Base-by-base conservation (phyloP, 306 rosid genomes). In the Medicago arabica region DNA sequence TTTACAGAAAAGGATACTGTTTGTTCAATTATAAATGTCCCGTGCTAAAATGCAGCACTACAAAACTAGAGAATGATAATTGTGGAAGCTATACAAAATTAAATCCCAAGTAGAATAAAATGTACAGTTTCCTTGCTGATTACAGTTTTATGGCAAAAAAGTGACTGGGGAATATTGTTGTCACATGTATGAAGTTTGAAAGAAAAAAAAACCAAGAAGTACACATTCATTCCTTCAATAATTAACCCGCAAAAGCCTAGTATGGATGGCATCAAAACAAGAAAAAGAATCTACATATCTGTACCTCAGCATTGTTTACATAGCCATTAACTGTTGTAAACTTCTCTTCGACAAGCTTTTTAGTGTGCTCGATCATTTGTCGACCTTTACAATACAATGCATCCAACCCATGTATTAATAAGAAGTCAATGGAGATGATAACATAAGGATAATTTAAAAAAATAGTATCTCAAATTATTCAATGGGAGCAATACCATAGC, bases 331-430 rank as follows among this genome's bases (percentile, higher is more conserved):
- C 81, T 6, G 78, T 86, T 3, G 94, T 91, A 72, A 95, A 95
- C 84, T 89, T 90, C 38, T 95, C 97, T 84, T 87, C 96, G 72
- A 95, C 96, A 2, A 86, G 90, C 73, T 90, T 90, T 80, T 92
- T 89, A 17, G 98, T 90, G 80, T 86, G 96, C 88, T 95, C 98
- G 28, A 95, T 95, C 98, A 95, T 95, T 78, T 95, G 91, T 44
- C 97, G 92, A 80, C 98, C 98, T 95, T 85, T 57, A 75, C 43
- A 83, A 49, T 57, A 75, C 43, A 83, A 49, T 28, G 70, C 74
- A 87, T 74, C 63, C 78, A 85, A 73, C 31, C 60, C 76, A 47
- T 72, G 66, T 57, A 49, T 81, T 40, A 67, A 82, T 79, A 18
- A 81, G 67, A 82, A 34, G 60, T 55, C 75, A 58, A 68, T 36